These are phyloP conservation scores for Candida ulmi DNA, from an alignment of 805 yeast species.

Conservation along the genomic window DNA sequence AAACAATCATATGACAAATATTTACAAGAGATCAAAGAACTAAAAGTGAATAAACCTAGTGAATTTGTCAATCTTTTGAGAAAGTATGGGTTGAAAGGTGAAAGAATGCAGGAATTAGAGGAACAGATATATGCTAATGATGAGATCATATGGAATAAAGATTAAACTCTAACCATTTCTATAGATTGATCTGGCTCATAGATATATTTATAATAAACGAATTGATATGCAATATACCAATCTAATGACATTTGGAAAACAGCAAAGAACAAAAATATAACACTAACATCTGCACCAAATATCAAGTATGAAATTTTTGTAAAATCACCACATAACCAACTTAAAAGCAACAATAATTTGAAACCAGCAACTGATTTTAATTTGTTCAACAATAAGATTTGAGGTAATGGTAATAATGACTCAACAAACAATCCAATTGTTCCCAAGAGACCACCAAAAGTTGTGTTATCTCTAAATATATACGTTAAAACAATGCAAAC, in stretches of 20 bases:
- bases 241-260: slow-evolving; percentile 75
- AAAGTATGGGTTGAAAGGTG: slow-evolving; percentile 24
- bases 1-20: slow-evolving; percentile 16
- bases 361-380: slow-evolving; percentile 71
- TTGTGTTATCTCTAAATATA: slow-evolving; percentile 28
- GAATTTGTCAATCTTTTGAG: slow-evolving; percentile 23
- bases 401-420: slow-evolving; percentile 70
- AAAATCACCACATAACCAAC: slow-evolving; percentile 89
- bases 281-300: slow-evolving; percentile 72
- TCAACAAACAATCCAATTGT: slow-evolving; percentile 65
- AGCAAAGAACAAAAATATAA: slow-evolving; percentile 63
- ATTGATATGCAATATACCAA: slow-evolving; percentile 67
- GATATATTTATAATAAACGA: slow-evolving; percentile 51
- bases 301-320: slow-evolving; percentile 68
- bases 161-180: slow-evolving; percentile 2
- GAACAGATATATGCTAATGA: neutral
- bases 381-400: slow-evolving; percentile 63
- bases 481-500: slow-evolving; percentile 30
- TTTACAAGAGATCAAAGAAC: slow-evolving; percentile 18
- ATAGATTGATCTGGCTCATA: slow-evolving; percentile 10
- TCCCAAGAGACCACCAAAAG: slow-evolving; percentile 50
- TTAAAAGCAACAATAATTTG: slow-evolving; percentile 63
- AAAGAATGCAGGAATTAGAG: slow-evolving; percentile 1
- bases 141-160: slow-evolving; percentile 19
- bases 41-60: slow-evolving; percentile 14